These are phyloP conservation scores for Bruguiera parviflora DNA, from an alignment of 345 rosid genomes.

Conservation along the genomic window DNA sequence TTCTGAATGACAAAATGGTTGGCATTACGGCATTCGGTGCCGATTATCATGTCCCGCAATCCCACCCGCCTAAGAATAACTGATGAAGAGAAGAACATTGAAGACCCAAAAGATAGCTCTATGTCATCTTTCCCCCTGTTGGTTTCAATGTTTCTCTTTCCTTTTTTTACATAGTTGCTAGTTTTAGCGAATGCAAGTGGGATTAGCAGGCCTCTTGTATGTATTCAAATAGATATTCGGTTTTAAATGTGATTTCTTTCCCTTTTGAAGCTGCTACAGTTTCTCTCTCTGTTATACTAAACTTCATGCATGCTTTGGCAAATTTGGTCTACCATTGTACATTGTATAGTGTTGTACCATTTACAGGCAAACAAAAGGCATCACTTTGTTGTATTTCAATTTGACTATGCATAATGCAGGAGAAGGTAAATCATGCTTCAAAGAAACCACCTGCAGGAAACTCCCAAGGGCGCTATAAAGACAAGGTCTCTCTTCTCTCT, in stretches of 20 bases:
- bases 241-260: too few species aligned
- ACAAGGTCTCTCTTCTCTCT: too few species aligned
- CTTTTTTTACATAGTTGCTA: neutral
- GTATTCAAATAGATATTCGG: constrained; percentile 14
- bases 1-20: constrained; percentile 19
- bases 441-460: neutral
- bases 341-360: too few species aligned
- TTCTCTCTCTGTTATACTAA: too few species aligned
- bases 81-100: constrained; percentile 27
- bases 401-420: constrained; percentile 20
- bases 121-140: constrained; percentile 14
- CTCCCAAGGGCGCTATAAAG: constrained; percentile 5
- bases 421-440: constrained; percentile 1
- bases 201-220: constrained; percentile 29
- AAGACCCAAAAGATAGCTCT: constrained; percentile 2
- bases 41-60: constrained; percentile 45
- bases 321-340: too few species aligned
- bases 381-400: neutral
- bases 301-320: too few species aligned
- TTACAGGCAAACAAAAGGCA: too few species aligned
- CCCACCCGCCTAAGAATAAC: constrained; percentile 54
- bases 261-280: too few species aligned
- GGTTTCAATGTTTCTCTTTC: constrained; percentile 2
- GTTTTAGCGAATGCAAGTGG: constrained; percentile 13
- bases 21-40: constrained; percentile 48